Evolutionary conservation across 148 eudicot species (phyloP).

Genomic region (Vaccinium myrtillus): DNA sequence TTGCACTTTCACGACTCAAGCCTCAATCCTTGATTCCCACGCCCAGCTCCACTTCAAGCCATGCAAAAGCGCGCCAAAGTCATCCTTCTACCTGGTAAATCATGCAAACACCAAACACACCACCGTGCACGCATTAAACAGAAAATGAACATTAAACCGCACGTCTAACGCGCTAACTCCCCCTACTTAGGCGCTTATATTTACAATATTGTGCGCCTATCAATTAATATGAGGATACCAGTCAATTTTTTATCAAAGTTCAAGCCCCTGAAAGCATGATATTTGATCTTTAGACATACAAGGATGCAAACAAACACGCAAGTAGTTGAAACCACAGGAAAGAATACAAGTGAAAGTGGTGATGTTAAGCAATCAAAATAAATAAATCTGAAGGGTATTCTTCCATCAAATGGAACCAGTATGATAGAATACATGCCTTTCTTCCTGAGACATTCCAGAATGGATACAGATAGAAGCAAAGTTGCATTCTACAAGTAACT

Average conservation of each 20-base stretch:
- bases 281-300: background rate
- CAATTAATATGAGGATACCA: background rate
- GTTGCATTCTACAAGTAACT: constrained; percentile 92
- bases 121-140: too few relatives aligned
- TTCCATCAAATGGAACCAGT: background rate
- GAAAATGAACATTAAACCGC: too few relatives aligned
- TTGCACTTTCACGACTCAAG: too few relatives aligned
- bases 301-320: background rate
- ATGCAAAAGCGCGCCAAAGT: too few relatives aligned
- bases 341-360: background rate
- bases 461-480: constrained; percentile 97
- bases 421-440: constrained; percentile 49
- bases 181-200: too few relatives aligned
- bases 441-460: constrained; percentile 99
- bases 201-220: too few relatives aligned
- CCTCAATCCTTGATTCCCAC: too few relatives aligned
- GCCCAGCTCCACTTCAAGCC: too few relatives aligned
- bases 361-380: background rate
- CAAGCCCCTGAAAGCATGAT: background rate
- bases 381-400: background rate
- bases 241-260: background rate
- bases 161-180: too few relatives aligned
- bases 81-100: too few relatives aligned
- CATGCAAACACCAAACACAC: too few relatives aligned
- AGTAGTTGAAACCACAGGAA: background rate